Evolutionary conservation across 306 rosid genomes (phyloP).

Genomic region (Aeschynomene evenia): DNA sequence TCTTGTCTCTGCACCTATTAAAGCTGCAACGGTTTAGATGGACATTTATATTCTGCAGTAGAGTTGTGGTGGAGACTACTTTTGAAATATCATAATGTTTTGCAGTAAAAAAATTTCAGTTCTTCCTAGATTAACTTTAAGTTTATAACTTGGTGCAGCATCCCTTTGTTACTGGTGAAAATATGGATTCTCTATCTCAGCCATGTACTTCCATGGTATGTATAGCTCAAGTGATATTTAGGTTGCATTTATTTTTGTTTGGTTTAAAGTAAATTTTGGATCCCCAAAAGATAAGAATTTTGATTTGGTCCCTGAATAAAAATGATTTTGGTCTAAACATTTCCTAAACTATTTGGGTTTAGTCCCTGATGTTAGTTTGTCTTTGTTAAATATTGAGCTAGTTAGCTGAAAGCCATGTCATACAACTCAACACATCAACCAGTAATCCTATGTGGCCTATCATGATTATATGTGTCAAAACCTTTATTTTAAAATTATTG

Average conservation of each 20-base stretch:
- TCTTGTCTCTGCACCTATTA: constrained; percentile 1
- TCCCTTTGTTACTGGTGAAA: constrained; percentile 81
- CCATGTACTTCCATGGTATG: constrained; percentile 60
- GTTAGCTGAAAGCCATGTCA: no score
- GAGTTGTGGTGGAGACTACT: constrained; percentile 6
- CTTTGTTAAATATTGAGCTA: no score
- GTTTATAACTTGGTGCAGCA: constrained; percentile 63
- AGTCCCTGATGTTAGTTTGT: no score
- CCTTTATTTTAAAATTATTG: no score
- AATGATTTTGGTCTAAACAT: no score
- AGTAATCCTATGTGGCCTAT: no score
- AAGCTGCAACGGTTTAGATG: constrained; percentile 12
- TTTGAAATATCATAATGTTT: constrained; percentile 1
- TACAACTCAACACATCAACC: no score
- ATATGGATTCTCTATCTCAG: constrained; percentile 38
- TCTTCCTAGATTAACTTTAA: constrained; percentile 25
- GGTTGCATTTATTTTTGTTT: constrained; percentile 7
- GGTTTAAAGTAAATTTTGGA: no score
- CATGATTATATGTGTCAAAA: no score
- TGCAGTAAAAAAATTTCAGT: constrained; percentile 27
- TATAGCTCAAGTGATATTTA: constrained; percentile 22
- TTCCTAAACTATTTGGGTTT: no score
- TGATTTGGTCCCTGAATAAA: no score
- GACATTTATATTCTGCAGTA: background rate
- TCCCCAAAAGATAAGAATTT: no score